Evolutionary conservation across 192 early-diverging fungal species (phyloP).

Genomic region (Polychytrium aggregatum): DNA sequence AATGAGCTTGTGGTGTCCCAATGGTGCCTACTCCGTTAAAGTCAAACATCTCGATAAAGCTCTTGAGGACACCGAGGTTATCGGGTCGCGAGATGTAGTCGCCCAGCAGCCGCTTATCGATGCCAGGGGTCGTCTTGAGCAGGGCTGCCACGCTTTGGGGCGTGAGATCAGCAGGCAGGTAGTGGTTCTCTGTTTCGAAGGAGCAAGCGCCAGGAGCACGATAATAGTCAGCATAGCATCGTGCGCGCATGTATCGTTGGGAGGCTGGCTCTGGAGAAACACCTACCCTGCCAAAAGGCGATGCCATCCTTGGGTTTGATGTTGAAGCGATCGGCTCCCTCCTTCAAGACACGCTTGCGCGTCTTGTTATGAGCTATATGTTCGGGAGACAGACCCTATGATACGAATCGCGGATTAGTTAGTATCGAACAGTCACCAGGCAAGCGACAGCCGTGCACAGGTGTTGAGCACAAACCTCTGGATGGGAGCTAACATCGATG

Average conservation of each 20-base stretch:
- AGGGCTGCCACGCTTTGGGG: conserved; percentile 59
- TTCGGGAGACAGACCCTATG: too few species aligned
- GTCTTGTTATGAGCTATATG: too few species aligned
- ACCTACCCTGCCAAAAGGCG: conserved; percentile 56
- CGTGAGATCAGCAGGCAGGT: conserved; percentile 33
- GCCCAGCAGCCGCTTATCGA: conserved; percentile 80
- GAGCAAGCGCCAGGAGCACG: not conserved
- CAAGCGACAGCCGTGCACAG: too few species aligned
- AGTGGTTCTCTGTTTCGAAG: conserved; percentile 20
- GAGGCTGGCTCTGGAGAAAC: not conserved
- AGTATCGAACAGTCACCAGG: too few species aligned
- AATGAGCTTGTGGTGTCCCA: too few species aligned
- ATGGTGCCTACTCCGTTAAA: conserved; percentile 72
- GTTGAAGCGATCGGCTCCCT: conserved; percentile 77
- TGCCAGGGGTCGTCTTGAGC: conserved; percentile 64
- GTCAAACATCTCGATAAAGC: conserved; percentile 75
- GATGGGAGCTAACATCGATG: too few species aligned
- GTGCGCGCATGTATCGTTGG: not conserved
- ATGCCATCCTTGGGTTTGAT: conserved; percentile 77
- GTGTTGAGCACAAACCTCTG: too few species aligned
- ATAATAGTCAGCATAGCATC: not conserved
- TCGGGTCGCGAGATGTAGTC: conserved; percentile 80
- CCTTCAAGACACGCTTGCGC: conserved; percentile 69
- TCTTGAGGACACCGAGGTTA: conserved; percentile 73
- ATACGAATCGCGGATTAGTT: too few species aligned